phyloP scores from a whole-genome alignment of 2,329 filamentous ascomycete genomes.

The Metarhizium guizhouense region DNA sequence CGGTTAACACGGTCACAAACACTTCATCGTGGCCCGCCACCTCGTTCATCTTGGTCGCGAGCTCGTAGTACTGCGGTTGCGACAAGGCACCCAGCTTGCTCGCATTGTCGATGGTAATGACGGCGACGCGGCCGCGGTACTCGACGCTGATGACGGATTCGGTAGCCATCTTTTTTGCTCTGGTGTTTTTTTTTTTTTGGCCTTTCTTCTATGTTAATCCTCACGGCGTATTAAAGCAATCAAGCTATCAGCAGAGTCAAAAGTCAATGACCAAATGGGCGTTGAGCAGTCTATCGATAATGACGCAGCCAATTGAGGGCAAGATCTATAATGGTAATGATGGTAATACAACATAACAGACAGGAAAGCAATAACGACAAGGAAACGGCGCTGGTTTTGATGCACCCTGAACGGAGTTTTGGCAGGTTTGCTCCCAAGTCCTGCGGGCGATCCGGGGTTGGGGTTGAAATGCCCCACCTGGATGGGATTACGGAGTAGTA shows the following conservation, averaged over 20 bases:
- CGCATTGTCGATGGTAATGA: slow-evolving; percentile 78
- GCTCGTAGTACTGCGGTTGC: slow-evolving; percentile 64
- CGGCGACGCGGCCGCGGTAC: slow-evolving; percentile 40
- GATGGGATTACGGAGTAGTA: neutral
- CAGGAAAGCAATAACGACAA: no score
- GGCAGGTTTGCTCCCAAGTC: neutral
- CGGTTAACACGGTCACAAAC: slow-evolving; percentile 75
- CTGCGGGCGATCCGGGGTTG: neutral
- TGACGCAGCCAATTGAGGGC: no score
- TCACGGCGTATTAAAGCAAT: no score
- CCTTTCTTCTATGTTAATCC: neutral
- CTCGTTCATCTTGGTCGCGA: slow-evolving; percentile 66
- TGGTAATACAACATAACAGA: no score
- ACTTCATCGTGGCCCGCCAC: slow-evolving; percentile 73
- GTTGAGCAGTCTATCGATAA: no score
- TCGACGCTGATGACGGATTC: slow-evolving; percentile 26
- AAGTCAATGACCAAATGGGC: no score
- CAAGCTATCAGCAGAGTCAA: neutral
- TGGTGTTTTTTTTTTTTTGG: neutral
- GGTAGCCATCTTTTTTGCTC: neutral
- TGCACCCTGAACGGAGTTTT: neutral
- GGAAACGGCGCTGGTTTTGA: no score
- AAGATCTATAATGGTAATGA: no score
- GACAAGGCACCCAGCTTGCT: slow-evolving; percentile 82
- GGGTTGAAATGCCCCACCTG: neutral